A percentile compares a stretch with the other conserved stretches of the same genome.
phyloP scores from a whole-genome alignment of 257 asterid species.

The Solanum peruvianum region DNA sequence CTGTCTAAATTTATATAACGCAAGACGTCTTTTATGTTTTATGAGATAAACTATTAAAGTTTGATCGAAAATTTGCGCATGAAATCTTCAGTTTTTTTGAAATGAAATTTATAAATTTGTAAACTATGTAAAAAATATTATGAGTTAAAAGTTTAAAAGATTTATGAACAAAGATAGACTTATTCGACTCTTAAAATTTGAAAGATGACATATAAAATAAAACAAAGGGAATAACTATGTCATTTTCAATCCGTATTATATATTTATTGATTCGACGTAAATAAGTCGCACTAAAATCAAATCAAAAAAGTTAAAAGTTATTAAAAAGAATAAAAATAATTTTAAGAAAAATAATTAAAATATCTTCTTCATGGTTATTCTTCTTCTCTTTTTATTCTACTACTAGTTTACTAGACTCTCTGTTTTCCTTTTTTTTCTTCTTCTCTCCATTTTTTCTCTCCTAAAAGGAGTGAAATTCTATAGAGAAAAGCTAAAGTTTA shows the following conservation, averaged over 20 bases:
- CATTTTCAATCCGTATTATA: too few relatives aligned
- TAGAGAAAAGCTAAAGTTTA: neutral
- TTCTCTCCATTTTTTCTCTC: neutral
- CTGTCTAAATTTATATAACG: too few relatives aligned
- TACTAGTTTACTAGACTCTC: neutral
- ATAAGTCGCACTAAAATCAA: neutral
- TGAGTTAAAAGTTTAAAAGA: too few relatives aligned
- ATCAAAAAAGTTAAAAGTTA: neutral
- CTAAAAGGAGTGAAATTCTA: neutral
- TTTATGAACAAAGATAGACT: too few relatives aligned
- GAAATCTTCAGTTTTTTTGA: too few relatives aligned
- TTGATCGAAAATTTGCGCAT: too few relatives aligned
- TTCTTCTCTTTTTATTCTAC: neutral
- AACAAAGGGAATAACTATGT: too few relatives aligned
- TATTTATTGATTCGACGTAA: neutral
- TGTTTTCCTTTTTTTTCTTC: neutral
- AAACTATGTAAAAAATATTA: too few relatives aligned
- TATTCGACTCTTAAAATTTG: too few relatives aligned
- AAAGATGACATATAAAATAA: too few relatives aligned
- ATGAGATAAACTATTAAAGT: accelerated
- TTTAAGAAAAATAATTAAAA: neutral
- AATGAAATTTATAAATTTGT: too few relatives aligned
- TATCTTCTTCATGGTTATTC: neutral
- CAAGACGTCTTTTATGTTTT: too few relatives aligned
- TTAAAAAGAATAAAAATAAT: neutral